phyloP scores from a whole-genome alignment of 2,329 filamentous ascomycete genomes.

The Ophiostoma angusticollis region DNA sequence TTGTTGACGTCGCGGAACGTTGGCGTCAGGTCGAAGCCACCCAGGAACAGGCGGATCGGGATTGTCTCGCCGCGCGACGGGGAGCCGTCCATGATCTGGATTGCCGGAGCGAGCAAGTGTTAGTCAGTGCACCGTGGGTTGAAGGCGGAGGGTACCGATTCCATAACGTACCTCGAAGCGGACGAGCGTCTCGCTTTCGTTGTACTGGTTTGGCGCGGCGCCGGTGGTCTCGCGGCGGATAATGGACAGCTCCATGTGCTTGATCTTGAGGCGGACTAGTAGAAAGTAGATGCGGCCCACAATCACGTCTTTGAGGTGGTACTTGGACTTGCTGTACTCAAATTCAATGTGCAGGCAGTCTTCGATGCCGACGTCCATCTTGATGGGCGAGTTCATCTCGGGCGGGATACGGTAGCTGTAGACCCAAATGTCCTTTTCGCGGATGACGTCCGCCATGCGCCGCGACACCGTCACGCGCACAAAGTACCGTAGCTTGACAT shows the following conservation, averaged over 20 bases:
- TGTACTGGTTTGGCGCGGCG: conserved; percentile 95
- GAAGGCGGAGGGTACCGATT: not conserved
- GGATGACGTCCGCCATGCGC: conserved; percentile 93
- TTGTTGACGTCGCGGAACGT: conserved; percentile 99
- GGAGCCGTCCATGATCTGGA: conserved; percentile 95
- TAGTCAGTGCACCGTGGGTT: conserved; percentile 1
- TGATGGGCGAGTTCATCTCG: conserved; percentile 96
- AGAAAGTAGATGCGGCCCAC: conserved; percentile 98
- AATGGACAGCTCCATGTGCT: conserved; percentile 98
- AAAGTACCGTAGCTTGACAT: conserved; percentile 97
- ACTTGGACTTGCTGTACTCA: conserved; percentile 98
- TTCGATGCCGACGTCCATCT: conserved; percentile 99
- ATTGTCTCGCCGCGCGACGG: conserved; percentile 90
- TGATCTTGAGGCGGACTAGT: conserved; percentile 94
- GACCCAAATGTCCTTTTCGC: conserved; percentile 99
- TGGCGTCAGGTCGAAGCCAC: conserved; percentile 92
- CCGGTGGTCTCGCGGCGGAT: conserved; percentile 95
- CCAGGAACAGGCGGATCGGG: conserved; percentile 90
- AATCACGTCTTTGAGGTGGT: conserved; percentile 97
- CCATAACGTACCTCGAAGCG: conserved; percentile 74
- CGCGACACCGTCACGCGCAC: conserved; percentile 91
- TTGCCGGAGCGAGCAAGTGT: conserved; percentile 2
- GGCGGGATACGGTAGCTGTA: conserved; percentile 97
- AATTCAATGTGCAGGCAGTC: conserved; percentile 99
- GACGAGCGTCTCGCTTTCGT: conserved; percentile 95